Base-by-base conservation (phyloP, 169 alveolate genomes). In the Plasmodium falciparum region DNA sequence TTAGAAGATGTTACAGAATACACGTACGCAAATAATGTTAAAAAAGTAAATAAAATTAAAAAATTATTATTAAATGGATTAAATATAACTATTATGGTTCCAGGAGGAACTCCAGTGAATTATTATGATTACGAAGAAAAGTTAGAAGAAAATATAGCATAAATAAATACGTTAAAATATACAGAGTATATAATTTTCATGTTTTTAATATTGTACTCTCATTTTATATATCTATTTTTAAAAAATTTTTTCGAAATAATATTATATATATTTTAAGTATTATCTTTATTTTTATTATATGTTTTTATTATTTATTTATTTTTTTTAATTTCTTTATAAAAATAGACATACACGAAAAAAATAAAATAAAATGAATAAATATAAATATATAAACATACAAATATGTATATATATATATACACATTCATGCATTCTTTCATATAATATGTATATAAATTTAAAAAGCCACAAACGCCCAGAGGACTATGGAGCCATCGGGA, bases 1-100 rank as follows among this genome's bases (percentile, higher is more conserved):
- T 74, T 96, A 67, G 98, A 95, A 66, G 97, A 96, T 24, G 98
- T 95, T 29, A 93, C 95, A 45, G 98, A 96, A 75, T 96, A 96
- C 89, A 92, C 97, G 11, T 95, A 88, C 73, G 74, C 91, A 56
- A 89, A 94, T 29, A 93, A 91, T 11, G 95, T 95, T 61, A 74
- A 75, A 39, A 90, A 93, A 52, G 93, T 95, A 47, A 94, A 94
- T 59, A 95, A 95, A 73, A 93, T 95, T 26, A 93, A 93, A 73
- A 95, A 95, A 29, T 92, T 94, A 47, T 75, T 95, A 67, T 70
- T 95, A 45, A 95, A 95, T 88, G 97, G 97, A 39, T 95, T 93
- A 83, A 88, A 95, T 71, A 92, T 95, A 75, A 97, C 97, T 65
- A 93, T 95, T 93, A 78, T 95, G 88, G 96, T 95, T 62, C 97